These are phyloP conservation scores for Striga asiatica DNA, from an alignment of 257 asterid genomes.

Conservation along the genomic window DNA sequence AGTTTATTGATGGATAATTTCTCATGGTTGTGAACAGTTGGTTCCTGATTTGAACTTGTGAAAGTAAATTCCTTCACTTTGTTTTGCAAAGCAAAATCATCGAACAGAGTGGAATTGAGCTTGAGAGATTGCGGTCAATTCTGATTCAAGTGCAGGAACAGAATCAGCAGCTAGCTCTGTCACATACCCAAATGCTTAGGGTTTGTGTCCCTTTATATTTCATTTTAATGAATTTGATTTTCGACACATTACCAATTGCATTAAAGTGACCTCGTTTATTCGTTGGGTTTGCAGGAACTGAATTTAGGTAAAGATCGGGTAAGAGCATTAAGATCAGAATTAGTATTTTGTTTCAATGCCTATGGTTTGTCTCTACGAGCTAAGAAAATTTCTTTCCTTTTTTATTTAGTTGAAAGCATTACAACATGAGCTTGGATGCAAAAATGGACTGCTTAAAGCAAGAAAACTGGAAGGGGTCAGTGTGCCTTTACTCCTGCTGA, in stretches of 20 bases:
- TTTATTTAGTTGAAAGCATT: constrained; percentile 38
- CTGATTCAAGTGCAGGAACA: constrained; percentile 48
- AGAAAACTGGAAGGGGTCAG: constrained; percentile 37
- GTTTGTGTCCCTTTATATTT: constrained; percentile 19
- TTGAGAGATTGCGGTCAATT: constrained; percentile 39
- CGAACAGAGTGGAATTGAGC: constrained; percentile 51
- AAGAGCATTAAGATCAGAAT: constrained; percentile 11
- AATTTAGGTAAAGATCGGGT: constrained; percentile 55
- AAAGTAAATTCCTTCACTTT: constrained; percentile 23
- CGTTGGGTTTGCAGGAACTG: constrained; percentile 38
- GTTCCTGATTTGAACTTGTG: not conserved
- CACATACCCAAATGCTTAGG: constrained; percentile 40
- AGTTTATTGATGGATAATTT: constrained; percentile 1
- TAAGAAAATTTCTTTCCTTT: not conserved
- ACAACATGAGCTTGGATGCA: constrained; percentile 59
- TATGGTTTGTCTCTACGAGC: not conserved
- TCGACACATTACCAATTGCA: not conserved
- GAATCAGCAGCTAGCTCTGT: constrained; percentile 45
- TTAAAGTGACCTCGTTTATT: constrained; percentile 3
- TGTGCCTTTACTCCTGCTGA: constrained; percentile 2
- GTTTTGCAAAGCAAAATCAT: constrained; percentile 37
- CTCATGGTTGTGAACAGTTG: not conserved
- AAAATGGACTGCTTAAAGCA: constrained; percentile 36
- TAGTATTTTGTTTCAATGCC: not conserved
- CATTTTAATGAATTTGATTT: not conserved